Percentiles rank a stretch among this genome's conserved stretches.
Evolutionary conservation across 257 asterid genomes (phyloP).

Genomic region (Craterostigma plantagineum): DNA sequence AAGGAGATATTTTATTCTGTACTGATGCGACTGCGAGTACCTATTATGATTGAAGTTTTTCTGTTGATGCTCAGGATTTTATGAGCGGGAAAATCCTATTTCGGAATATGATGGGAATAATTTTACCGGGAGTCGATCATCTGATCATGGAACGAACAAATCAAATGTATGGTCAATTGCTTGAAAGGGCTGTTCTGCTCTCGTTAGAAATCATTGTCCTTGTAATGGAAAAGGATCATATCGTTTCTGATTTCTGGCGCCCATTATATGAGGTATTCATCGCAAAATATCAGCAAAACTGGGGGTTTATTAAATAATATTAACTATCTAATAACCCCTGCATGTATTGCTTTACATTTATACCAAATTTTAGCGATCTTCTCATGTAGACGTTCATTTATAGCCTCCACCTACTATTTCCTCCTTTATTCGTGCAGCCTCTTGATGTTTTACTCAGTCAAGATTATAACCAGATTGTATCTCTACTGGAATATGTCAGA

Average conservation of each 20-base stretch:
- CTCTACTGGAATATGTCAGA: conserved; percentile 76
- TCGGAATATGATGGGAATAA: conserved; percentile 66
- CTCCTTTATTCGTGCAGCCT: conserved; percentile 41
- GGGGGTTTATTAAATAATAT: too few species aligned
- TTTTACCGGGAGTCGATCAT: conserved; percentile 66
- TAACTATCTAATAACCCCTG: too few species aligned
- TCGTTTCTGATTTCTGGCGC: conserved; percentile 75
- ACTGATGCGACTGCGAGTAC: conserved; percentile 3
- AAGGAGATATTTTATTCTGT: conserved; percentile 7
- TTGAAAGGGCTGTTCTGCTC: conserved; percentile 68
- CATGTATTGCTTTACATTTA: too few species aligned
- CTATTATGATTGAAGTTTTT: conserved; percentile 5
- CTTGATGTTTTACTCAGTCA: conserved; percentile 85
- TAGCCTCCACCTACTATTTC: too few species aligned
- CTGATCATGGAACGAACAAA: conserved; percentile 44
- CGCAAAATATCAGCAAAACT: not conserved
- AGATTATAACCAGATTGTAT: conserved; percentile 69
- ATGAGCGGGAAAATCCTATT: conserved; percentile 87
- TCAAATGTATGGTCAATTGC: conserved; percentile 66
- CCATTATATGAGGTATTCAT: conserved; percentile 65
- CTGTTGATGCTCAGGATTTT: conserved; percentile 51
- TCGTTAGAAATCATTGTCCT: conserved; percentile 72
- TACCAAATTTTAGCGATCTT: too few species aligned
- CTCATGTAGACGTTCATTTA: too few species aligned
- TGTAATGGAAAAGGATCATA: conserved; percentile 61